Evolutionary conservation across 306 rosid genomes (phyloP).

Genomic region (Corylus heterophylla): DNA sequence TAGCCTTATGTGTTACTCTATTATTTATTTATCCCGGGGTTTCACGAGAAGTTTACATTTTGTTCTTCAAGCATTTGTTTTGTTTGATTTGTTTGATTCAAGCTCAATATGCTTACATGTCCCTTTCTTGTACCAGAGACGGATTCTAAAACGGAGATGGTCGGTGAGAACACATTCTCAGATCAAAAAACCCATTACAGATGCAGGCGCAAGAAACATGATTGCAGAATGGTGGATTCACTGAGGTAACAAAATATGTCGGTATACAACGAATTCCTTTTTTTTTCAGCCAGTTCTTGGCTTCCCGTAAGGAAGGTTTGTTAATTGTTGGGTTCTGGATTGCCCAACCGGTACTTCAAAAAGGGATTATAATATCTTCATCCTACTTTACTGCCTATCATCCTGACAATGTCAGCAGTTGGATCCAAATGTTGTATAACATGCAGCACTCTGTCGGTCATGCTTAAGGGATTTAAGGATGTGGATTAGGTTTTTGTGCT

Average conservation of each 20-base stretch:
- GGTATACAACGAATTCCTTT: background rate
- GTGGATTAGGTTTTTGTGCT: background rate
- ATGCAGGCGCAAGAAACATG: slow-evolving; percentile 92
- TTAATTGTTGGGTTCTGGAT: background rate
- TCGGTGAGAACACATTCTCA: slow-evolving; percentile 78
- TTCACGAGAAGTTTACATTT: slow-evolving; percentile 5
- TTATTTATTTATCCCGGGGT: background rate
- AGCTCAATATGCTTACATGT: slow-evolving; percentile 16
- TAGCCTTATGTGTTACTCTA: background rate
- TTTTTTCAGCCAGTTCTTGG: background rate
- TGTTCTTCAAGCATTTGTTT: slow-evolving; percentile 15
- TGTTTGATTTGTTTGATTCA: background rate
- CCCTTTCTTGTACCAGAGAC: slow-evolving; percentile 41
- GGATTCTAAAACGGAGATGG: slow-evolving; percentile 80
- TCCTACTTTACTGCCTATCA: background rate
- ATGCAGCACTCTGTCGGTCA: background rate
- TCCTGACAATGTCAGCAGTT: background rate
- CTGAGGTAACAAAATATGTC: slow-evolving; percentile 40
- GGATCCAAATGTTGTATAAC: background rate
- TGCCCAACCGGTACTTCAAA: background rate
- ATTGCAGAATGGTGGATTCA: slow-evolving; percentile 80
- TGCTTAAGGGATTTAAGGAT: background rate
- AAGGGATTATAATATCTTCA: background rate
- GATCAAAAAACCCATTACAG: slow-evolving; percentile 90
- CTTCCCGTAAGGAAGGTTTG: background rate